phyloP scores from a whole-genome alignment of 2,329 filamentous ascomycete genomes.

The Gnomoniopsis sp. region DNA sequence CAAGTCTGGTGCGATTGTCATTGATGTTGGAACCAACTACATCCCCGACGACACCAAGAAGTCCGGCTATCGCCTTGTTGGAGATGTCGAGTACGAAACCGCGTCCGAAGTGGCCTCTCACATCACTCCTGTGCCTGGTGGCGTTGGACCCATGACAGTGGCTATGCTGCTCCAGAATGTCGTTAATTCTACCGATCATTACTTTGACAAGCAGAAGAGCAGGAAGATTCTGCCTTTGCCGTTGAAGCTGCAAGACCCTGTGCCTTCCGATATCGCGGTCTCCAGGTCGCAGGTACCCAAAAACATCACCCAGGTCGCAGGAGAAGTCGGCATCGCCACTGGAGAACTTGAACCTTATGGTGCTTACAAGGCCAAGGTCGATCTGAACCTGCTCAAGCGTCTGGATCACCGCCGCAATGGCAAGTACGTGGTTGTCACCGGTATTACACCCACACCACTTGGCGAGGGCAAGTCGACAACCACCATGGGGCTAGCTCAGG shows the following conservation, averaged over 20 bases:
- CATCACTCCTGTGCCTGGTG: slow-evolving; percentile 94
- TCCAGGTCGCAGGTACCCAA: slow-evolving; percentile 91
- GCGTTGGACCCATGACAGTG: slow-evolving; percentile 97
- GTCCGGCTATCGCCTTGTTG: slow-evolving; percentile 86
- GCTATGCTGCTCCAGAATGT: slow-evolving; percentile 98
- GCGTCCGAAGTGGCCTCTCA: slow-evolving; percentile 82
- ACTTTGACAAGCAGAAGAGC: slow-evolving; percentile 79
- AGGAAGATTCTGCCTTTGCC: slow-evolving; percentile 80
- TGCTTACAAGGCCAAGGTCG: slow-evolving; percentile 93
- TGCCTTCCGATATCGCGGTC: slow-evolving; percentile 94
- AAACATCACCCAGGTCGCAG: slow-evolving; percentile 77
- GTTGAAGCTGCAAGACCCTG: slow-evolving; percentile 72
- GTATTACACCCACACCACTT: slow-evolving; percentile 93
- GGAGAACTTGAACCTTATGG: slow-evolving; percentile 94
- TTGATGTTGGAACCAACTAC: slow-evolving; percentile 97
- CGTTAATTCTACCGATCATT: slow-evolving; percentile 76
- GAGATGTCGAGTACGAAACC: slow-evolving; percentile 89
- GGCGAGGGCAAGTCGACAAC: slow-evolving; percentile 98
- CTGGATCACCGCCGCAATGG: slow-evolving; percentile 85
- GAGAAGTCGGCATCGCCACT: slow-evolving; percentile 82
- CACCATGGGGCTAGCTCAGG: slow-evolving; percentile 92
- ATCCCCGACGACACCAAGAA: slow-evolving; percentile 86
- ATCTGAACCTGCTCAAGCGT: slow-evolving; percentile 75
- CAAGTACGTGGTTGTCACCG: slow-evolving; percentile 87
- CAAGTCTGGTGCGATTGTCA: slow-evolving; percentile 91